Evolutionary conservation across 192 early-diverging fungal genomes (phyloP), one percentile per base, ranked within the genome.

Genomic region (Coemansia pectinata): DNA sequence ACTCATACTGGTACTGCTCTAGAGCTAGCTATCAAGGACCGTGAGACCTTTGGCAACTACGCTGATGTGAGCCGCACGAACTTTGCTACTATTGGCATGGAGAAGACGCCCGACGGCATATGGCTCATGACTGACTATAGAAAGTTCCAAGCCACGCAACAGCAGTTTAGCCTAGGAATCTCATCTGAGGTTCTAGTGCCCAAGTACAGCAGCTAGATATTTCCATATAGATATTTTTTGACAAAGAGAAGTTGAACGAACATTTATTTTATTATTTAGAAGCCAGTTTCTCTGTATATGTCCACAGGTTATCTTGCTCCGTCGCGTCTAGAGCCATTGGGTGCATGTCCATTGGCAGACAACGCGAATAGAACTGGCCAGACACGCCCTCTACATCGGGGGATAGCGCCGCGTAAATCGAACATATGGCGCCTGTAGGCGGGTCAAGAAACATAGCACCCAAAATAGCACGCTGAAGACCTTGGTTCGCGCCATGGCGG

Each of bases 271-370:
- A 14, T 58, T 53, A 12, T 29, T 50, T 45, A 23, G 71, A 33
- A 39, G 69, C 27, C 11, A 74, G 40, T n/a, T 63, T 42, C 44
- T 74, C 72, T 6, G 72, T 59, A 57, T 65, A 74, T 2, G 29
- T 62, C 72, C 72, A 74, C 5, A 74, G 61, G 29, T 41, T 65
- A 19, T 74, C 73, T 41, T 74, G 73, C 27, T 69, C 62, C 3
- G 25, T 50, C 17, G 44, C 61, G 23, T 74, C 62, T 14, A 41
- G 23, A 23, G 66, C 62, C 19, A 39, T 58, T 7, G 66, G 62
- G n/a, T 68, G 73, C 29, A 66, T 48, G 3, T 52, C 41, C 60
- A 69, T 64, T 34, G 45, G 19, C 23, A 63, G 9, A 38, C 53
- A 47, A 5, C 59, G n/a, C 15, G 61, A 48, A 23, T 50, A 74